phyloP scores from a whole-genome alignment of 495 filamentous ascomycete species.

The Neurospora sp. region DNA sequence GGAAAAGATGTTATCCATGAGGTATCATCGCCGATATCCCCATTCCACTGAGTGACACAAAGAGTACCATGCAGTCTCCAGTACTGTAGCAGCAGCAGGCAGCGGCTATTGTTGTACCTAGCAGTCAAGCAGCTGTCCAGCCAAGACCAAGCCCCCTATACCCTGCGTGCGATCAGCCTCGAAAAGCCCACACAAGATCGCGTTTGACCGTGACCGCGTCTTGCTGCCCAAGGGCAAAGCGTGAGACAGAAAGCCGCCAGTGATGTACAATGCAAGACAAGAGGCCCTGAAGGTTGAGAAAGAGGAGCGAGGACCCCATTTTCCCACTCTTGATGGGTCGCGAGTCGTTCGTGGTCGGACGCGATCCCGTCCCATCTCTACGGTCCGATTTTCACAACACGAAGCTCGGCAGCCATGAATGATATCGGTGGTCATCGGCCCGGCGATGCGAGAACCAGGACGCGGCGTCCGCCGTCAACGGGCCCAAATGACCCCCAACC shows the following conservation, averaged over 20 bases:
- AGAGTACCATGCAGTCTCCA: background rate
- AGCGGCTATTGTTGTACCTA: background rate
- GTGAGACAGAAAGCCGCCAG: background rate
- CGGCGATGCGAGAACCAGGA: background rate
- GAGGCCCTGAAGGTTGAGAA: background rate
- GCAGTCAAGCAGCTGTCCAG: background rate
- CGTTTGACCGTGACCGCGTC: background rate
- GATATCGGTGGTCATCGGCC: background rate
- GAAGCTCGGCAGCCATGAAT: background rate
- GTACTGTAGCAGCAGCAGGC: background rate
- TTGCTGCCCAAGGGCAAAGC: background rate
- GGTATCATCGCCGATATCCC: background rate
- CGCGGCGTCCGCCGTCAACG: background rate
- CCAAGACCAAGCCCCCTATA: background rate
- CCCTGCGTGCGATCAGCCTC: background rate
- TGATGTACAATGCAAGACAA: background rate
- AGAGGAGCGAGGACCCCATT: background rate
- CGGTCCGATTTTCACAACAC: background rate
- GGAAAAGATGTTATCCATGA: background rate
- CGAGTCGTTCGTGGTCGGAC: background rate
- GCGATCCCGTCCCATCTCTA: background rate
- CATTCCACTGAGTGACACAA: background rate
- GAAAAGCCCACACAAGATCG: background rate
- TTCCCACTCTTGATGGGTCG: background rate
- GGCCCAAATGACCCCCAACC: background rate